These are phyloP conservation scores for Dendrocalamus sinicus DNA, from an alignment of 176 grass and related monocot species.

Conservation along the genomic window DNA sequence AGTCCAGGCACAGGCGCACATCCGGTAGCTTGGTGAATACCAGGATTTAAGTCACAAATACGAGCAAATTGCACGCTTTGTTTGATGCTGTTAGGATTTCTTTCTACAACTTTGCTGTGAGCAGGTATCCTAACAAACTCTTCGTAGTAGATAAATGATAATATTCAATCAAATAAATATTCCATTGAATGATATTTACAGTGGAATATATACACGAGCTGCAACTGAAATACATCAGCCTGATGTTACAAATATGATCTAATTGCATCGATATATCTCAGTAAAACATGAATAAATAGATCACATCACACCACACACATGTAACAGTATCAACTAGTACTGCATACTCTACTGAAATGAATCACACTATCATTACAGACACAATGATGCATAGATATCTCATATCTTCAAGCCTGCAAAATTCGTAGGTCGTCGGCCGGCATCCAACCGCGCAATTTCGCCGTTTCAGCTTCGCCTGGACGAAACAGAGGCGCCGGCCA, in stretches of 20 bases:
- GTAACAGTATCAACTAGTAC: not conserved
- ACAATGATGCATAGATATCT: not conserved
- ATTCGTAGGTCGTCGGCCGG: not conserved
- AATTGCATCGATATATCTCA: not conserved
- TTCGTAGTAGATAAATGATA: not conserved
- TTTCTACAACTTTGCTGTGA: not conserved
- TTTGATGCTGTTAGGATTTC: not conserved
- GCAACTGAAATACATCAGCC: not conserved
- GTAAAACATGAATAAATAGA: conserved; percentile 13
- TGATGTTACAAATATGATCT: not conserved
- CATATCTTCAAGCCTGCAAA: conserved; percentile 14
- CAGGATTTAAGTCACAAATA: not conserved
- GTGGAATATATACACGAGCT: not conserved
- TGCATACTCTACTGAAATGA: conserved; percentile 11
- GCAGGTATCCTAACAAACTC: not conserved
- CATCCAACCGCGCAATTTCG: not conserved
- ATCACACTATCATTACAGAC: conserved; percentile 2
- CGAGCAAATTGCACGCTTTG: not conserved
- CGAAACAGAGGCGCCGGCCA: conserved; percentile 42
- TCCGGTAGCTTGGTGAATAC: not conserved
- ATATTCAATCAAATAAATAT: not conserved
- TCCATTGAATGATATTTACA: conserved; percentile 4
- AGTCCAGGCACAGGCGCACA: no score
- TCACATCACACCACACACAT: not conserved
- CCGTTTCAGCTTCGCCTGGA: conserved; percentile 35